Evolutionary conservation across 1,139 yeast genomes (phyloP), one percentile per base, ranked within the genome.

Genomic region (Zygosaccharomyces sapae): DNA sequence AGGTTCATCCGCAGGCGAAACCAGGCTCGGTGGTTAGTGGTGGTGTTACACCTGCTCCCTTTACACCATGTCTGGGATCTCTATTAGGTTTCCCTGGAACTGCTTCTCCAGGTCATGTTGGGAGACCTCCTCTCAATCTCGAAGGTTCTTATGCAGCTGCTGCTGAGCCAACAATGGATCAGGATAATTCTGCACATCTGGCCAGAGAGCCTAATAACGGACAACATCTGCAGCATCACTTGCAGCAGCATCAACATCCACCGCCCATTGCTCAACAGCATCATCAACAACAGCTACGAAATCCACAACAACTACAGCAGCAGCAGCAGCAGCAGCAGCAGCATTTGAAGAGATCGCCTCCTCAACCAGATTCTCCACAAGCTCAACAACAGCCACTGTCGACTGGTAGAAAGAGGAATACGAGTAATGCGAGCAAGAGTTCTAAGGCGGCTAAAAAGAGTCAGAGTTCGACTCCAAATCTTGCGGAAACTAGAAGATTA

Each of bases 51-150:
- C 41, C 54, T 1, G 64, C 58, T 2, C 58, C 63, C 0, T 64
- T 69, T 45, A 70, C 75, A 0, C 74, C 76, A 3, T 79, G 79
- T 1, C 61, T 74, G 42, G 72, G 71, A 18, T 70, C 73, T 40
- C 63, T 72, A 27, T 59, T 72, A 41, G 78, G 75, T 6, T 59
- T 68, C 18, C 51, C 57, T 19, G 34, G 33, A n/a, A 22, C 9
- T 30, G 47, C 58, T 44, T 44, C 61, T 45, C 40, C 59, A 34
- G 41, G 53, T 27, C 45, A 52, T 41, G 47, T 45, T 12, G 31
- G 31, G 3, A 37, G 31, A 44, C 56, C 46, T 41, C 55, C 41
- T 36, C 48, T 38, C 22, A 43, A 22, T 29, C 38, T 16, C 10
- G 40, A 37, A 13, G 18, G 16, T 20, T 37, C 39, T 53, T 31